Evolutionary conservation across 495 filamentous ascomycete species (phyloP).

Genomic region (Niebla homalea): DNA sequence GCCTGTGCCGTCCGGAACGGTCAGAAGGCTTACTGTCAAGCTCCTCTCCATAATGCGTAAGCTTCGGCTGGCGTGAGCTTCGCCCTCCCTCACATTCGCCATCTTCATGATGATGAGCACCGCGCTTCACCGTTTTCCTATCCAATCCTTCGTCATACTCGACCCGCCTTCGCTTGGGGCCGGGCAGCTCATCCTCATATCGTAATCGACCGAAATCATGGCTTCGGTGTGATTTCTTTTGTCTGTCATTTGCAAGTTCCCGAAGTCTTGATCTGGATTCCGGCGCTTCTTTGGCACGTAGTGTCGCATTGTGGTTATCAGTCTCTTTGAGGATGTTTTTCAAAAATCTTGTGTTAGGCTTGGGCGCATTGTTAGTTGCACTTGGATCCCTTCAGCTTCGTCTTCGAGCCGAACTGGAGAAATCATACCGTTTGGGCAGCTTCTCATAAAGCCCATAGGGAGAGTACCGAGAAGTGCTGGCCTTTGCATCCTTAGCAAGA

Average conservation of each 20-base stretch:
- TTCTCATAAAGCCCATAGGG: conserved; percentile 59
- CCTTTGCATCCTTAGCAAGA: conserved; percentile 58
- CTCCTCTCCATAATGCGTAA: background rate
- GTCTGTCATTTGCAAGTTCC: conserved; percentile 27
- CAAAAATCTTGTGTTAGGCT: conserved; percentile 83
- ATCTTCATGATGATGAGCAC: background rate
- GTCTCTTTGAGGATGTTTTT: conserved; percentile 80
- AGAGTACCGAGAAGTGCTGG: conserved; percentile 58
- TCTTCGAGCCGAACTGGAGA: background rate
- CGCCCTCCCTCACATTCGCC: conserved; percentile 14
- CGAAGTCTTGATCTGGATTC: conserved; percentile 46
- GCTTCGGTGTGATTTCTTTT: conserved; percentile 10
- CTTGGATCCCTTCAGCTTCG: conserved; percentile 20
- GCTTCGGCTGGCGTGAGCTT: conserved; percentile 1
- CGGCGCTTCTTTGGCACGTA: conserved; percentile 67
- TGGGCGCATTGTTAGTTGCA: conserved; percentile 53
- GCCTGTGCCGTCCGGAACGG: conserved; percentile 6
- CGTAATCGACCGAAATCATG: conserved; percentile 1
- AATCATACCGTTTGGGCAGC: conserved; percentile 49
- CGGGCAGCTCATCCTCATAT: conserved; percentile 2
- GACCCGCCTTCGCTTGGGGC: conserved; percentile 18
- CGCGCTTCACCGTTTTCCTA: conserved; percentile 3
- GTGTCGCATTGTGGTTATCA: conserved; percentile 76
- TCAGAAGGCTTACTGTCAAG: background rate
- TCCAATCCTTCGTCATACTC: conserved; percentile 9